These are phyloP conservation scores for Dothistroma septosporum DNA, from an alignment of 2,329 filamentous ascomycete species.

Conservation along the genomic window DNA sequence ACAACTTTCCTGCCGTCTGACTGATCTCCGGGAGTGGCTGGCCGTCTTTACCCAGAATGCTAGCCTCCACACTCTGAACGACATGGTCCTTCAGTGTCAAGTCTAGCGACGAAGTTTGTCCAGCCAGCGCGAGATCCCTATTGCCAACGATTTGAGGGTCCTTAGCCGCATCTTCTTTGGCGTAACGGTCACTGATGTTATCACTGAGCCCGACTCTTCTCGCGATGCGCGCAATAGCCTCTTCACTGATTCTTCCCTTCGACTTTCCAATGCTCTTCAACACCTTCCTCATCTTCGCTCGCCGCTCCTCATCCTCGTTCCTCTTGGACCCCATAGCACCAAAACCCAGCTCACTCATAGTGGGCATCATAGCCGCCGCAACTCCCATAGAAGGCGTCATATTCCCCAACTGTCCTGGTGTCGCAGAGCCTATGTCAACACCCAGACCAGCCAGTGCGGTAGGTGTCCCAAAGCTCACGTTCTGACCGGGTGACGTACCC, in stretches of 20 bases:
- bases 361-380: constrained; percentile 41
- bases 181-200: constrained; percentile 22
- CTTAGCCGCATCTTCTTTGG: constrained; percentile 10
- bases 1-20: constrained; percentile 60
- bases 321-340: constrained; percentile 38
- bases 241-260: constrained; percentile 68
- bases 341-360: constrained; percentile 43
- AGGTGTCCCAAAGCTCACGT: constrained; percentile 30
- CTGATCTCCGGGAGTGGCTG: constrained; percentile 52
- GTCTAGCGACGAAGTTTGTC: constrained; percentile 33
- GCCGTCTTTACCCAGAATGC: constrained; percentile 50
- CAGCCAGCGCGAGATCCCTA: constrained; percentile 36
- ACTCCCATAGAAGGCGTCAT: constrained; percentile 30
- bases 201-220: constrained; percentile 61
- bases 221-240: constrained; percentile 68
- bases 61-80: constrained; percentile 55
- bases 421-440: constrained; percentile 33
- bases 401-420: constrained; percentile 40
- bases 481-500: constrained; percentile 25
- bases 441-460: constrained; percentile 23
- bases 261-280: constrained; percentile 64
- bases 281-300: constrained; percentile 54
- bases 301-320: constrained; percentile 52
- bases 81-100: constrained; percentile 30
- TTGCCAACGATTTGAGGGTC: constrained; percentile 26